Conservation (phyloP, 2,329 filamentous ascomycete species). For the Blumeria hordei region DNA sequence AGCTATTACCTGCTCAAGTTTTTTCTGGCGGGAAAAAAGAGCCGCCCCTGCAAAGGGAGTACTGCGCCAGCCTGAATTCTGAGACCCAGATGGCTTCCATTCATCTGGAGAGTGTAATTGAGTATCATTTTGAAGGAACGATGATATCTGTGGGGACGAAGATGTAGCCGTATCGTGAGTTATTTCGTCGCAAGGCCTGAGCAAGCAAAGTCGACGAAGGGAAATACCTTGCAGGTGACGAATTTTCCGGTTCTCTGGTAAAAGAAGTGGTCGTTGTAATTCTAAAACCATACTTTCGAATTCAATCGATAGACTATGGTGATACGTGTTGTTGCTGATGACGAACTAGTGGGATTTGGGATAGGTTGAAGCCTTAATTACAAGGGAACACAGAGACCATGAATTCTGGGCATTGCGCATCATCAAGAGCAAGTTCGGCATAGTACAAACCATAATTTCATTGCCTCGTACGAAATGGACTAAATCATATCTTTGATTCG, state of each 20-base stretch:
- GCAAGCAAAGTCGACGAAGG: conserved; percentile 60
- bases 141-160: conserved; percentile 33
- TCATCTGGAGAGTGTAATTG: conserved; percentile 31
- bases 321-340: no score
- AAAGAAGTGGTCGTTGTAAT: conserved; percentile 22
- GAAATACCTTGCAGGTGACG: conserved; percentile 73
- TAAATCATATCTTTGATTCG: no score
- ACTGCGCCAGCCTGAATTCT: conserved; percentile 28
- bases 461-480: no score
- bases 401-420: no score
- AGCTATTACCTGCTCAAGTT: conserved; percentile 48
- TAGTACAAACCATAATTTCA: no score
- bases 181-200: conserved; percentile 33
- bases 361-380: no score
- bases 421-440: no score
- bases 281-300: conserved; percentile 11
- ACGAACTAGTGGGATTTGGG: no score
- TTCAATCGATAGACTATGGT: no score
- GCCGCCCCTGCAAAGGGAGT: conserved; percentile 37
- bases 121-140: conserved; percentile 18
- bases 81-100: conserved; percentile 23
- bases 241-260: conserved; percentile 61
- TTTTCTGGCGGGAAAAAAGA: conserved; percentile 40
- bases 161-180: conserved; percentile 55
- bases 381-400: no score